Conservation (phyloP, 495 filamentous ascomycete species). For the Cetradonia linearis region DNA sequence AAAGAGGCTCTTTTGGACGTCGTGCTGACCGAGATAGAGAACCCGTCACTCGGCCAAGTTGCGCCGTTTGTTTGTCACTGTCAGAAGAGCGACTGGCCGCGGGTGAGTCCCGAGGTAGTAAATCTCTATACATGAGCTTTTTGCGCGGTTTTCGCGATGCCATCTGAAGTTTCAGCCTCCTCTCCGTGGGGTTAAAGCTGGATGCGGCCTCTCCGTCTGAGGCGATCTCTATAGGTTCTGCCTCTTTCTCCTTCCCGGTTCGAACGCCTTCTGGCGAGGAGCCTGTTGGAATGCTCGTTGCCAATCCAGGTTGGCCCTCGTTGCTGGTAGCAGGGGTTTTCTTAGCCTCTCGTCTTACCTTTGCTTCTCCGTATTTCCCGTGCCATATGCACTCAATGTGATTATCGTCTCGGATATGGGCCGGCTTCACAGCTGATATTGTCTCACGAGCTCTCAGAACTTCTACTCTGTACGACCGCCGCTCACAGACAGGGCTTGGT, state of each 20-base stretch:
- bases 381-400: neutral
- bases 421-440: neutral
- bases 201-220: constrained; percentile 12
- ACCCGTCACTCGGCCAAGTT: neutral
- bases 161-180: constrained; percentile 29
- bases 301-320: neutral
- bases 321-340: neutral
- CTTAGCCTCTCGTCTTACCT: neutral
- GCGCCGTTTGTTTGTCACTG: neutral
- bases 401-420: neutral
- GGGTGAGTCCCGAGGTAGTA: constrained; percentile 26
- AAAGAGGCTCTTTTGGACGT: neutral
- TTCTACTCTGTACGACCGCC: neutral
- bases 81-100: neutral
- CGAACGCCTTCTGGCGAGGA: neutral
- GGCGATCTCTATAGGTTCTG: constrained; percentile 7
- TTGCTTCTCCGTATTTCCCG: neutral
- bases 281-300: neutral
- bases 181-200: neutral
- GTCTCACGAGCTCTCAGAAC: neutral
- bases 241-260: neutral
- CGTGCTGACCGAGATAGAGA: neutral
- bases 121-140: constrained; percentile 41
- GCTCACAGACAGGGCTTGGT: neutral
- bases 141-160: constrained; percentile 32